phyloP scores from a whole-genome alignment of 2,329 filamentous ascomycete genomes.

The Cytospora paraplurivora region DNA sequence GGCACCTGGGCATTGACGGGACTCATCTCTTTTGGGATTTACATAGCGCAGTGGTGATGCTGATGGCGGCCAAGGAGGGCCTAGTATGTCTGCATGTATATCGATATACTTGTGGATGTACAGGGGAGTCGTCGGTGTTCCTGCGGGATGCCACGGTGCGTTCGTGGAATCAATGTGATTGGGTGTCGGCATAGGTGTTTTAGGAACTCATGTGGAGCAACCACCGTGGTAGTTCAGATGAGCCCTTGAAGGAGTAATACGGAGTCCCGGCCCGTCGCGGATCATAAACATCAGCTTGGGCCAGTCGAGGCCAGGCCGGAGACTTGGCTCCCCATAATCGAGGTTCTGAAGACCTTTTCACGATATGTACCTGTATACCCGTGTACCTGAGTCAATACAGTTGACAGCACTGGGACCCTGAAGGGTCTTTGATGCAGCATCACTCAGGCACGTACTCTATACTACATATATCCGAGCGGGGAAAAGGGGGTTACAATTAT shows the following conservation, averaged over 20 bases:
- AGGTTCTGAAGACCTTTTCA: neutral
- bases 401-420: neutral
- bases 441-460: neutral
- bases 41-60: neutral
- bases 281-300: neutral
- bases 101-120: slow-evolving; percentile 8
- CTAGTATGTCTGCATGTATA: neutral
- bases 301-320: neutral
- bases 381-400: neutral
- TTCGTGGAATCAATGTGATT: neutral
- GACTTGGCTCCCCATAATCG: neutral
- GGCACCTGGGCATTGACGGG: neutral
- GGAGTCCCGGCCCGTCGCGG: slow-evolving; percentile 29
- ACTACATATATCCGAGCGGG: neutral
- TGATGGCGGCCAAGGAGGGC: neutral
- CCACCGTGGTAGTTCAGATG: neutral
- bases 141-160: slow-evolving; percentile 9
- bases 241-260: slow-evolving; percentile 19
- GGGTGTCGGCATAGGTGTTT: neutral
- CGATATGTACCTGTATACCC: neutral
- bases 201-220: slow-evolving; percentile 7
- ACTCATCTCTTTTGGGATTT: neutral
- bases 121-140: slow-evolving; percentile 10
- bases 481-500: neutral
- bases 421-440: neutral